Percentiles rank a stretch among this genome's conserved stretches.
phyloP scores from a whole-genome alignment of 2,329 filamentous ascomycete genomes.

The Phaeoacremonium minimum region DNA sequence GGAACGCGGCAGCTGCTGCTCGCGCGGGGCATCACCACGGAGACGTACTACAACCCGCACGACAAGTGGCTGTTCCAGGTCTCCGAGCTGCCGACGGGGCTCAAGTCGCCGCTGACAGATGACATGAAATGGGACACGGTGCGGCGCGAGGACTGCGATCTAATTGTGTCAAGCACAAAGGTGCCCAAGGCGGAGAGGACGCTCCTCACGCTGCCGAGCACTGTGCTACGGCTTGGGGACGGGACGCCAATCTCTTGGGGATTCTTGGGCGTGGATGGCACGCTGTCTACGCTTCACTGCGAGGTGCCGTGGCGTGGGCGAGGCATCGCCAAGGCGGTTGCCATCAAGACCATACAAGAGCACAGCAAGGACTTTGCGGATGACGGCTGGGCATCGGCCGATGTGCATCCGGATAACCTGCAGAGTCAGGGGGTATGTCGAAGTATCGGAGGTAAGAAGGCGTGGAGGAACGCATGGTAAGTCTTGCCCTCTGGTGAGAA shows the following conservation, averaged over 20 bases:
- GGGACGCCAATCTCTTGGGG: constrained; percentile 59
- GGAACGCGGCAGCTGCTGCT: constrained; percentile 13
- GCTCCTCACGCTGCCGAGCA: constrained; percentile 38
- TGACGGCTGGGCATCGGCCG: constrained; percentile 55
- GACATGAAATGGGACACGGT: constrained; percentile 54
- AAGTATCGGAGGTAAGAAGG: constrained; percentile 51
- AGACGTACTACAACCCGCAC: constrained; percentile 29
- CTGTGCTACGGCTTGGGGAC: constrained; percentile 38
- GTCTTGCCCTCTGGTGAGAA: no score
- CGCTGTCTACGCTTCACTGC: constrained; percentile 56
- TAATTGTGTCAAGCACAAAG: constrained; percentile 50
- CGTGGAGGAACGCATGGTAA: constrained; percentile 59
- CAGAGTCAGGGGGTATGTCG: constrained; percentile 59
- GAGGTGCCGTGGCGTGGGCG: constrained; percentile 54
- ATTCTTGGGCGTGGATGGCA: constrained; percentile 54
- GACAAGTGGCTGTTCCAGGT: constrained; percentile 57
- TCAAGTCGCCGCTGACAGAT: constrained; percentile 12
- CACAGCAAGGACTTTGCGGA: constrained; percentile 36
- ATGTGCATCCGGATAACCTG: constrained; percentile 57
- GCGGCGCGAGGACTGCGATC: constrained; percentile 43
- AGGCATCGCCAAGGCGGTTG: constrained; percentile 60
- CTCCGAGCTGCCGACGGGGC: constrained; percentile 33
- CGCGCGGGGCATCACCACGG: constrained; percentile 17
- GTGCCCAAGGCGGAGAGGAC: constrained; percentile 51
- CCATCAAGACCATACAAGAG: constrained; percentile 52